Evolutionary conservation across 257 asterid species (phyloP).

Genomic region (Lavandula angustifolia): DNA sequence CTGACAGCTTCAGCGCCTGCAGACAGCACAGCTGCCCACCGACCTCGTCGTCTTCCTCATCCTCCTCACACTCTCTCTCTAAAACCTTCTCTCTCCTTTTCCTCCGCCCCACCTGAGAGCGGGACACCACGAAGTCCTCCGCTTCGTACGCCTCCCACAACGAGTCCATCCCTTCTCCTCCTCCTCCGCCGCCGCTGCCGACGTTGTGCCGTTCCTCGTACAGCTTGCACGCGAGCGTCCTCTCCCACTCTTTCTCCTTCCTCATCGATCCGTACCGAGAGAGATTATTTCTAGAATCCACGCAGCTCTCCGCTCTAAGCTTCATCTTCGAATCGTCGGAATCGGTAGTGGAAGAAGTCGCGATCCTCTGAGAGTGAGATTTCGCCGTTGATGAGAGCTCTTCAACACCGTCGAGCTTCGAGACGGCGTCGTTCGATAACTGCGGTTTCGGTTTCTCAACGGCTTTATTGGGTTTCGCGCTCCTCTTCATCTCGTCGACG

Average conservation of each 20-base stretch:
- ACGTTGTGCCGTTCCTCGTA: slow-evolving; percentile 66
- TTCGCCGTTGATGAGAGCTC: slow-evolving; percentile 22
- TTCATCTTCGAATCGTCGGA: neutral
- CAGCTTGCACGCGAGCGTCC: slow-evolving; percentile 81
- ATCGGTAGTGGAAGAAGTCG: no score
- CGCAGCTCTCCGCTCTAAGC: neutral
- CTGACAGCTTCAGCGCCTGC: slow-evolving; percentile 71
- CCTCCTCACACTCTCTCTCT: slow-evolving; percentile 27
- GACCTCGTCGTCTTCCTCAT: slow-evolving; percentile 29
- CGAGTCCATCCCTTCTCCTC: slow-evolving; percentile 69
- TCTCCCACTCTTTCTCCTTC: slow-evolving; percentile 76
- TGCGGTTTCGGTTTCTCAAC: slow-evolving; percentile 29
- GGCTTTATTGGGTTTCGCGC: slow-evolving; percentile 29
- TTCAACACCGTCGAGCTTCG: neutral
- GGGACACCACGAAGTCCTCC: slow-evolving; percentile 34
- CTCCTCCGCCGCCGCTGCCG: slow-evolving; percentile 38
- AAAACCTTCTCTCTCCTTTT: slow-evolving; percentile 24
- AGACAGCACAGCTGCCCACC: slow-evolving; percentile 64
- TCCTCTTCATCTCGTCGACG: slow-evolving; percentile 35
- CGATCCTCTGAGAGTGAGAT: slow-evolving; percentile 32
- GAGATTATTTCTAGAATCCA: slow-evolving; percentile 20
- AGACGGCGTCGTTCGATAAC: slow-evolving; percentile 36
- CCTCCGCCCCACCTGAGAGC: neutral
- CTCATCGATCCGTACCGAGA: slow-evolving; percentile 68
- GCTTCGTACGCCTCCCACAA: slow-evolving; percentile 81